Evolutionary conservation across 192 early-diverging fungal species (phyloP).

Genomic region (Dispira parvispora): DNA sequence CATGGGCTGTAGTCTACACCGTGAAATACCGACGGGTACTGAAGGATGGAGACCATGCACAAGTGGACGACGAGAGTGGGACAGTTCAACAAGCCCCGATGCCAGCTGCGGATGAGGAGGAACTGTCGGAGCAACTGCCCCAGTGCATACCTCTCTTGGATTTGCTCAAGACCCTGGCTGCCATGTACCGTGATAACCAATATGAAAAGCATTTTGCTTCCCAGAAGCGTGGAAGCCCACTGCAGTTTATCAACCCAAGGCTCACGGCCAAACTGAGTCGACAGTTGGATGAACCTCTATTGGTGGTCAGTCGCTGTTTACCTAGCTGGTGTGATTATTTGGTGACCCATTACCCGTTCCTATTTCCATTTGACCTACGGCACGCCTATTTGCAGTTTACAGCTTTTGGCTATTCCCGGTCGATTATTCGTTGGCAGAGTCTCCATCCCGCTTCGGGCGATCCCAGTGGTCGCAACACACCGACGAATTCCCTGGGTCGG

Average conservation of each 20-base stretch:
- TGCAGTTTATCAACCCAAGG: slow-evolving; percentile 58
- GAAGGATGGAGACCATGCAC: no score
- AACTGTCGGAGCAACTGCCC: neutral
- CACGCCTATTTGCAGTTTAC: slow-evolving; percentile 65
- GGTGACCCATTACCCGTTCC: slow-evolving; percentile 46
- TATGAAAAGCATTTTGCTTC: neutral
- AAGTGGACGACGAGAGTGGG: no score
- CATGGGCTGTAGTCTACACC: slow-evolving; percentile 41
- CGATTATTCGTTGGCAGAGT: slow-evolving; percentile 46
- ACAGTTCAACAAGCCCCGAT: neutral
- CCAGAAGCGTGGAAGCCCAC: neutral
- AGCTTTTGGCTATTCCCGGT: slow-evolving; percentile 71
- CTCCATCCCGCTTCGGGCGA: neutral
- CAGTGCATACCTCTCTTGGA: neutral
- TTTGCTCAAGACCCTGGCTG: neutral
- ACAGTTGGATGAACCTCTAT: slow-evolving; percentile 77
- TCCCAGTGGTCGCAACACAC: neutral
- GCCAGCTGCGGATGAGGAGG: neutral
- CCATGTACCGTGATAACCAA: neutral
- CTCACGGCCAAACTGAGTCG: slow-evolving; percentile 69
- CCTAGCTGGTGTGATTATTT: slow-evolving; percentile 59
- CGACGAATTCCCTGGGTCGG: slow-evolving; percentile 36
- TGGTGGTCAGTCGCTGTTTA: slow-evolving; percentile 65
- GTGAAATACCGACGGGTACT: slow-evolving; percentile 35
- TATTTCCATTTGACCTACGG: slow-evolving; percentile 72